These are phyloP conservation scores for Zostera marina DNA, from an alignment of 116 monocot species.

Conservation along the genomic window DNA sequence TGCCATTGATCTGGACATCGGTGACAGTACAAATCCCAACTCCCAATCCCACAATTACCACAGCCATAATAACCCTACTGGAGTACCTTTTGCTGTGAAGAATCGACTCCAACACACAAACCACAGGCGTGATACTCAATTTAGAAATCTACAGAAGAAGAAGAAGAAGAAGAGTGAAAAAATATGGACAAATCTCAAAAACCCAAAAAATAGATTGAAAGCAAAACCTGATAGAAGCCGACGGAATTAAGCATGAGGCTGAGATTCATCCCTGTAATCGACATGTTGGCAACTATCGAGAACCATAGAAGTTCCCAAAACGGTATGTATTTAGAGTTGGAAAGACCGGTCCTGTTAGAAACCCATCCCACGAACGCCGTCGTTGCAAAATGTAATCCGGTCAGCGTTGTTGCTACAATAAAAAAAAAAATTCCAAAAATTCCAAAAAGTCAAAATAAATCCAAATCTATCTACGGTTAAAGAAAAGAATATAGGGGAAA, in stretches of 20 bases:
- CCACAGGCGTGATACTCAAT: slow-evolving; percentile 85
- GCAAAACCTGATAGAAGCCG: slow-evolving; percentile 87
- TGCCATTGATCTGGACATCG: slow-evolving; percentile 70
- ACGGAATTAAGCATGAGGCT: slow-evolving; percentile 97
- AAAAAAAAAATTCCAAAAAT: neutral
- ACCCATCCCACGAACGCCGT: slow-evolving; percentile 83
- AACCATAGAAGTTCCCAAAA: slow-evolving; percentile 93
- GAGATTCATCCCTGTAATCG: slow-evolving; percentile 94
- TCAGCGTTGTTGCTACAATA: slow-evolving; percentile 65
- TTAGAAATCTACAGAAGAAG: slow-evolving; percentile 54
- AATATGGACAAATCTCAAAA: neutral
- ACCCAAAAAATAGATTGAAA: neutral
- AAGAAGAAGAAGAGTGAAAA: neutral
- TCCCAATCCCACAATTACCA: slow-evolving; percentile 60
- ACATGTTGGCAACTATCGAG: slow-evolving; percentile 87
- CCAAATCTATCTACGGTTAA: neutral
- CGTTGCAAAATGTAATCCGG: slow-evolving; percentile 79
- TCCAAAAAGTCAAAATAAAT: neutral
- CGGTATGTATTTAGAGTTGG: slow-evolving; percentile 65
- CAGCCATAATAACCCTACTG: slow-evolving; percentile 47
- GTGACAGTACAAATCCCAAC: slow-evolving; percentile 91
- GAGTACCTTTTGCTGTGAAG: slow-evolving; percentile 68
- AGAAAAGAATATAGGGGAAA: neutral
- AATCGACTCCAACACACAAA: slow-evolving; percentile 78
- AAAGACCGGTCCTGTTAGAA: slow-evolving; percentile 65